Base-by-base conservation (phyloP, 257 asterid genomes). In the Pogostemon cablin region DNA sequence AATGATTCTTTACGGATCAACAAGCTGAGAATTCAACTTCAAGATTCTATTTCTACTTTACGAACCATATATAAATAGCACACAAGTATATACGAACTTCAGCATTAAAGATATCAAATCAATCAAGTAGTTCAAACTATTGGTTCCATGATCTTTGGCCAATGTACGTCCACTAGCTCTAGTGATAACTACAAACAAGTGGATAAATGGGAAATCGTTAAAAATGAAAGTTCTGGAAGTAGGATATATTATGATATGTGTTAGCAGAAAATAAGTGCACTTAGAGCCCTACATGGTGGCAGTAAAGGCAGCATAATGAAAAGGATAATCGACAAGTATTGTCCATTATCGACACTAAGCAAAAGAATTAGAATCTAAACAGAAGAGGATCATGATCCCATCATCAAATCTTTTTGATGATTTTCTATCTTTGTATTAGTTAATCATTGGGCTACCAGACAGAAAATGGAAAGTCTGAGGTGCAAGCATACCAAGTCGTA, bases 221-320 rank as follows among this genome's bases (percentile, higher is more conserved):
- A 44, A 1, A 62, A 39, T 53, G 72, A 72, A 52, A 61, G 50
- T 47, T 57, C 68, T n/a, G 20, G 65, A 67, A 40, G 46, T 5
- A 34, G 72, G 32, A 25, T 25, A 25, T 25, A 25, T 54, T 54
- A 54, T 17, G 47, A 56, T 59, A 62, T 60, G 50, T 42, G 44
- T 44, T 62, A 53, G 11, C 61, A 53, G 54, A 39, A 50, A 38
- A 12, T 9, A 62, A 72, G 76, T 72, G 79, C 67, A 68, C 70
- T 49, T 60, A 53, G 71, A 76, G 62, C 75, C 79, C 75, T 62
- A 75, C 80, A 67, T 17, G 79, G 5, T 42, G 58, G 68, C 7
- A 48, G 65, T 76, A 68, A 68, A 58, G 77, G 81, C 71, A 64
- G 70, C 79, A 80, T 11, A 62, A n/a, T 15, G 35, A 53, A 43